Conservation (phyloP, 2,329 filamentous ascomycete genomes). For the Aspergillus niger region DNA sequence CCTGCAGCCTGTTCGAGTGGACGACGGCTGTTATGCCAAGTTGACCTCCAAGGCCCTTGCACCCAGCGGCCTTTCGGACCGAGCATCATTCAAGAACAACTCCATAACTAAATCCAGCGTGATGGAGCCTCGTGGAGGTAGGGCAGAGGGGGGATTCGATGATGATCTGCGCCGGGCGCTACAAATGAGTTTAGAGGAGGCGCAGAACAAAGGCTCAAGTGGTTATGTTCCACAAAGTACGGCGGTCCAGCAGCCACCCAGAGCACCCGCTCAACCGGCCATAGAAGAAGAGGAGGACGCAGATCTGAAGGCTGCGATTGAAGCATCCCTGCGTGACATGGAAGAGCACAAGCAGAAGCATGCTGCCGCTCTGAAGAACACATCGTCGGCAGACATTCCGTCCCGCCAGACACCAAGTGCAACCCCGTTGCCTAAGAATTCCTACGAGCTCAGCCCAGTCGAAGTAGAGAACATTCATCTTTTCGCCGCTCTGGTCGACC, state of each 20-base stretch:
- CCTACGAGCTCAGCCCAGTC: constrained; percentile 89
- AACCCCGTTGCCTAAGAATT: constrained; percentile 72
- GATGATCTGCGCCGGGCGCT: constrained; percentile 91
- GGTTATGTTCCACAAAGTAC: constrained; percentile 72
- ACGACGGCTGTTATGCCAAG: constrained; percentile 92
- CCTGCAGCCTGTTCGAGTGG: constrained; percentile 84
- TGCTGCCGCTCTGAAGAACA: constrained; percentile 78
- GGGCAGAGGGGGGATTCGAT: constrained; percentile 88
- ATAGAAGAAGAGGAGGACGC: constrained; percentile 81
- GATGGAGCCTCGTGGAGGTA: constrained; percentile 89
- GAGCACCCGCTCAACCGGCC: constrained; percentile 46
- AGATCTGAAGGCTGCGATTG: constrained; percentile 91
- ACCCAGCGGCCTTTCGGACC: constrained; percentile 44
- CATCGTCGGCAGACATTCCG: constrained; percentile 60
- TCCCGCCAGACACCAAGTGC: constrained; percentile 52
- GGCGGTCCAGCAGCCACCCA: constrained; percentile 36
- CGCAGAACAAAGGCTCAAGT: constrained; percentile 68
- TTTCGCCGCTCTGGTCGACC: constrained; percentile 90
- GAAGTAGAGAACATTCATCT: constrained; percentile 98
- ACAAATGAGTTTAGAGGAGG: constrained; percentile 96
- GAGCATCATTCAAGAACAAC: constrained; percentile 48
- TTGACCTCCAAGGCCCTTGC: constrained; percentile 70
- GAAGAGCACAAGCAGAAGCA: constrained; percentile 96
- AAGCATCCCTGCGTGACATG: constrained; percentile 92
- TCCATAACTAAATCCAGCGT: constrained; percentile 66